phyloP scores from a whole-genome alignment of 805 yeast species.

The Candida manassasensis region DNA sequence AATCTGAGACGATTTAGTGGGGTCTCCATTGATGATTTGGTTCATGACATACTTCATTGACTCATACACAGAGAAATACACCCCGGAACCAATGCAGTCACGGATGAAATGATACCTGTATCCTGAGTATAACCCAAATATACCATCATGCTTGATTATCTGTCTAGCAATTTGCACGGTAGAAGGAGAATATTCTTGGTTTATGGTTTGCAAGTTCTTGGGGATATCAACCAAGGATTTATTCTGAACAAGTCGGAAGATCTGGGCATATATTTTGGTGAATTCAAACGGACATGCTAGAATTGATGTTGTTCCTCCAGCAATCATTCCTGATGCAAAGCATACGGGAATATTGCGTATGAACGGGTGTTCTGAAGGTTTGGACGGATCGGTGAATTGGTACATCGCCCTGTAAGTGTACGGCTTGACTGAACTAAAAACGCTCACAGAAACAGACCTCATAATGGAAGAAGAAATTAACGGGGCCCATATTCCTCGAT shows the following conservation, averaged over 20 bases:
- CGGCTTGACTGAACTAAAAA: constrained; percentile 56
- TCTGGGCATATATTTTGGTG: constrained; percentile 76
- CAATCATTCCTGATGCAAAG: constrained; percentile 54
- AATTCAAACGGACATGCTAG: constrained; percentile 84
- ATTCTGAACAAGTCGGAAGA: constrained; percentile 44
- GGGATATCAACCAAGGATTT: constrained; percentile 12
- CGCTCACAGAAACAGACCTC: constrained; percentile 60
- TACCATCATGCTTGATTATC: constrained; percentile 56
- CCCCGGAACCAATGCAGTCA: constrained; percentile 66
- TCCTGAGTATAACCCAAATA: constrained; percentile 67
- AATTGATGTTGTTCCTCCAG: constrained; percentile 60
- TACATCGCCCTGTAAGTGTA: constrained; percentile 14
- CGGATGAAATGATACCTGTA: constrained; percentile 61
- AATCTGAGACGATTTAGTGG: constrained; percentile 24
- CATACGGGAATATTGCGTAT: constrained; percentile 37
- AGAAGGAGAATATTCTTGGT: constrained; percentile 14
- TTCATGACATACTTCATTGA: constrained; percentile 54
- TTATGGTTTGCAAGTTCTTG: constrained; percentile 10
- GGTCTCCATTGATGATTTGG: constrained; percentile 21
- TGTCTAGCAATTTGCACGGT: constrained; percentile 43
- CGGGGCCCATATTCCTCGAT: constrained; percentile 75
- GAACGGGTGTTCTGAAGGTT: constrained; percentile 30
- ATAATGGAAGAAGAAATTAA: constrained; percentile 60
- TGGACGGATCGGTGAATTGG: constrained; percentile 12
- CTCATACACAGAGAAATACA: constrained; percentile 74